Evolutionary conservation across 805 yeast species (phyloP).

Genomic region (Cephaloascus fragrans): DNA sequence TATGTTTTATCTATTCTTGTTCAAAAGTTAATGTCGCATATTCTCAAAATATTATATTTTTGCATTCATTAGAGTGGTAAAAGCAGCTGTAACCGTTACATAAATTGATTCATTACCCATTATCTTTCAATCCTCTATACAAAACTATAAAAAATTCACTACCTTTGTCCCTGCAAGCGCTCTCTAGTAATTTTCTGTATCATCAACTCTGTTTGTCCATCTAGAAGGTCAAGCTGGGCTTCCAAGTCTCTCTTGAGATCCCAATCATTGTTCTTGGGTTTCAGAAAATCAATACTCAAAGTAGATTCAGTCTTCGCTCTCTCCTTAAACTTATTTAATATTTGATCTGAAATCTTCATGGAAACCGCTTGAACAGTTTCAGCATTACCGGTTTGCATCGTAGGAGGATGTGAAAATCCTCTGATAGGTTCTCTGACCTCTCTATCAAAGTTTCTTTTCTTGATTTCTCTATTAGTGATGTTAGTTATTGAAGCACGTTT

Average conservation of each 20-base stretch:
- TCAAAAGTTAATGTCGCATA: no score
- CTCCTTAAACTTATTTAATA: background rate
- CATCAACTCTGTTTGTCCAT: background rate
- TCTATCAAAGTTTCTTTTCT: background rate
- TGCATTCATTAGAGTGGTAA: no score
- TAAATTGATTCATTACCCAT: no score
- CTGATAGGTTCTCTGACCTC: background rate
- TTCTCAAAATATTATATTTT: no score
- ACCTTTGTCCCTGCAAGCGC: no score
- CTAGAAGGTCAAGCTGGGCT: background rate
- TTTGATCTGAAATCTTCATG: background rate
- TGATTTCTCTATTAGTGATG: background rate
- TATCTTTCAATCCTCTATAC: no score
- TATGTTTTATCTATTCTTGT: no score
- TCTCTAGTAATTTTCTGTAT: background rate
- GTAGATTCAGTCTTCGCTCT: background rate
- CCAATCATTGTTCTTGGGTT: background rate
- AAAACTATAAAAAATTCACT: no score
- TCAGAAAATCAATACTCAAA: background rate
- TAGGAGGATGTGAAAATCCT: background rate
- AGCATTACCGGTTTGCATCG: background rate
- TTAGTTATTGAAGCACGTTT: no score
- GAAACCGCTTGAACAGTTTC: background rate
- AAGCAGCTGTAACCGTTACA: no score
- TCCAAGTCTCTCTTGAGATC: background rate